A percentile compares a stretch with the other conserved stretches of the same genome.
Evolutionary conservation across 1,284 basidiomycete genomes (phyloP).

Genomic region (Boletus semigastroideus): DNA sequence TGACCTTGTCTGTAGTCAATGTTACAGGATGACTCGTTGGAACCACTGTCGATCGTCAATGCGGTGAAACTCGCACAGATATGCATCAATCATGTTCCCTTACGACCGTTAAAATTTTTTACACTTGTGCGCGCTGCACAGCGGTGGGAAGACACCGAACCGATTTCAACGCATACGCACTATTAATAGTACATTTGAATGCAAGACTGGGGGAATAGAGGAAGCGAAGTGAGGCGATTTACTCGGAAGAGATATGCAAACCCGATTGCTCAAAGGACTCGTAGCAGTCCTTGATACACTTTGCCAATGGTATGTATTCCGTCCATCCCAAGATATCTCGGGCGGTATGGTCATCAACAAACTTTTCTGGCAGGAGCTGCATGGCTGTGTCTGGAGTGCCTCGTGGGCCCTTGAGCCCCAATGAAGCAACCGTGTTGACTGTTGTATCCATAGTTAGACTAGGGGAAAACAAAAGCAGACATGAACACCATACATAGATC

Average conservation of each 20-base stretch:
- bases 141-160: background rate
- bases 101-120: background rate
- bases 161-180: background rate
- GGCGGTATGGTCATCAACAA: background rate
- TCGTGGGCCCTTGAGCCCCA: background rate
- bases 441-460: background rate
- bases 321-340: conserved; percentile 3
- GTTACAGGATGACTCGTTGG: background rate
- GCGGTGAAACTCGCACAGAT: background rate
- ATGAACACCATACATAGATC: background rate
- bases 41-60: background rate
- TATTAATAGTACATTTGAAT: background rate
- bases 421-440: background rate
- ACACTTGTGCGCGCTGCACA: background rate
- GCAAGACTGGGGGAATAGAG: background rate
- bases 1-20: background rate
- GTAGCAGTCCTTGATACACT: conserved; percentile 1
- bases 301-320: background rate
- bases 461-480: background rate
- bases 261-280: background rate
- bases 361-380: background rate
- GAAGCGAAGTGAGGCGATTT: background rate
- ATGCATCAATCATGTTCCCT: background rate
- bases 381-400: background rate
- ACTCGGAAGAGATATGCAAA: background rate